Evolutionary conservation across 2,329 filamentous ascomycete species (phyloP), one percentile per base, ranked within the genome.

Genomic region (Ilyonectria destructans): DNA sequence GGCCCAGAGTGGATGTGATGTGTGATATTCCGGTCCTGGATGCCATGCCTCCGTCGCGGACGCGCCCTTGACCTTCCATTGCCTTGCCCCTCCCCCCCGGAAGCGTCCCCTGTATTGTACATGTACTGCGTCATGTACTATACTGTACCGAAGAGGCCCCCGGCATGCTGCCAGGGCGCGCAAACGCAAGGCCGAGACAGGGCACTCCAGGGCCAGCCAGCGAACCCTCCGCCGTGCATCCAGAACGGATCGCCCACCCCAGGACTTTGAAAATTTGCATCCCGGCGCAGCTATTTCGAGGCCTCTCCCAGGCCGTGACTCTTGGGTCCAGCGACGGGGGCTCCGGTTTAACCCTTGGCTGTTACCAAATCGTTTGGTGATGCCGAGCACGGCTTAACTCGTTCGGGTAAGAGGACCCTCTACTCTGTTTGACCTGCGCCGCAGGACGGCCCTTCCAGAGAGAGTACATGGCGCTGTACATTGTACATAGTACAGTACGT

Each of bases 351-450:
- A 69, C 73, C 61, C 65, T 68, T 65, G 58, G 63, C 72, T 75
- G 67, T 76, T 76, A 76, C 74, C 66, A 76, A 75, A 75, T 75
- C 71, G 74, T 70, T 75, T 75, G 69, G 40, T 67, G 62, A 66
- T 60, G 65, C 68, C 71, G 66, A 67, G 68, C 21, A 49, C 23
- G 33, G n/a, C 49, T 62, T 71, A 71, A 60, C 74, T 68, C 31
- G 2, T 71, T 74, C 43, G 19, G 62, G 74, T 62, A 69, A 74
- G 64, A 58, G 58, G 29, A 62, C 71, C 58, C 70, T 67, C 61
- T 72, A 60, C 66, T 72, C 62, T 75, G 61, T 74, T 66, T 12
- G 40, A 68, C 49, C 63, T 72, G 60, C 65, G 63, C 71, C 58
- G 60, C 52, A 68, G 62, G 66, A 69, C 69, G 55, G 37, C 61